Conservation (phyloP, 2,329 filamentous ascomycete genomes). For the Venturia oleaginea region DNA sequence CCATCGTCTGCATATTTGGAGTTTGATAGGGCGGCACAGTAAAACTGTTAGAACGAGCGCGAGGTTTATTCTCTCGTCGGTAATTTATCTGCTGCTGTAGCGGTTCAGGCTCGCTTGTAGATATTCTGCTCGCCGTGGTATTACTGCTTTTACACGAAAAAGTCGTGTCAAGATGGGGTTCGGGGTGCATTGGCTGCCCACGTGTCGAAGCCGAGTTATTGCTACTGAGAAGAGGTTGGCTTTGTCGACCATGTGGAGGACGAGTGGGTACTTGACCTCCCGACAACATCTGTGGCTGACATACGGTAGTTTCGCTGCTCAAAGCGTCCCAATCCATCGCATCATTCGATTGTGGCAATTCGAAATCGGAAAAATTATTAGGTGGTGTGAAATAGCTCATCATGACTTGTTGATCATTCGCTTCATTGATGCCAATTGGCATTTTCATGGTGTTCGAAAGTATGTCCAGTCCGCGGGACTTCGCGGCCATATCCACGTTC, state of each 20-base stretch:
- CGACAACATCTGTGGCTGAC: background rate
- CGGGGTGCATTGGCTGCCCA: background rate
- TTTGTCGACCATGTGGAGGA: background rate
- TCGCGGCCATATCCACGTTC: conserved; percentile 18
- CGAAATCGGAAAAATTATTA: background rate
- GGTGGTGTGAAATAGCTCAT: background rate
- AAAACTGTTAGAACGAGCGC: background rate
- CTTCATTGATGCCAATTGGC: background rate
- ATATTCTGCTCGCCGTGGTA: background rate
- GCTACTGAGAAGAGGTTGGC: background rate
- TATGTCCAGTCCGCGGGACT: background rate
- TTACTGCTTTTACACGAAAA: background rate
- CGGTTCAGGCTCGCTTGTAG: background rate
- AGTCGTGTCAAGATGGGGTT: background rate
- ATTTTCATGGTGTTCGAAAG: conserved; percentile 10
- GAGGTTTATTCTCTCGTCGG: background rate
- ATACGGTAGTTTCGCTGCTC: background rate
- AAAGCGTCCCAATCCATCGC: background rate
- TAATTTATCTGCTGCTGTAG: background rate
- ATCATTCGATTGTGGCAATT: background rate
- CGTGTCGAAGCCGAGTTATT: background rate
- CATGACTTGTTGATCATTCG: background rate
- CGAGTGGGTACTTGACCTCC: background rate
- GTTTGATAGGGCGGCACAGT: background rate
- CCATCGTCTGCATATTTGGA: conserved; percentile 23